phyloP scores from a whole-genome alignment of 192 early-diverging fungal species.

The Backusella tarrabulga region DNA sequence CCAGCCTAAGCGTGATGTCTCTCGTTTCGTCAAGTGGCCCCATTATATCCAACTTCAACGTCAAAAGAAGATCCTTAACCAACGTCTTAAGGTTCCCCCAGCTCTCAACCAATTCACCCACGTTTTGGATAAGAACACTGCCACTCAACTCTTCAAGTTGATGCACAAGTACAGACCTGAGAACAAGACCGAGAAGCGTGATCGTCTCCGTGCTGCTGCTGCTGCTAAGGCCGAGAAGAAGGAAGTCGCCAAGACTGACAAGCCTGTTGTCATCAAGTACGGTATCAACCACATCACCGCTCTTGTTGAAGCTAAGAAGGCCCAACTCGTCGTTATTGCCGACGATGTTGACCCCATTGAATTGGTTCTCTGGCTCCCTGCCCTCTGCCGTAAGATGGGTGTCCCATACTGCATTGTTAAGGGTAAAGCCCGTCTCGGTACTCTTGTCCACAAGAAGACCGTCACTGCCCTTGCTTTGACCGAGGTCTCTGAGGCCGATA shows the following conservation, averaged over 20 bases:
- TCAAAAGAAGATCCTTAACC: conserved; percentile 95
- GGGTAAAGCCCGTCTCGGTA: conserved; percentile 97
- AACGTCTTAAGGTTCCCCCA: conserved; percentile 99
- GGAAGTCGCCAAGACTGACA: conserved; percentile 80
- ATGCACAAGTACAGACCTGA: conserved; percentile 99
- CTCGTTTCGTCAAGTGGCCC: conserved; percentile 99
- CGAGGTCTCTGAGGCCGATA: conserved; percentile 95
- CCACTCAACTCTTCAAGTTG: conserved; percentile 98
- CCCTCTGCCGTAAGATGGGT: conserved; percentile 99
- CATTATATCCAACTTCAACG: conserved; percentile 98
- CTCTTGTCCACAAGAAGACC: conserved; percentile 99
- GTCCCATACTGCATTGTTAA: conserved; percentile 99
- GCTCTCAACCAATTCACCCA: conserved; percentile 99
- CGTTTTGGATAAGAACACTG: conserved; percentile 98
- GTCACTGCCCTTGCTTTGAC: conserved; percentile 95
- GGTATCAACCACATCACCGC: conserved; percentile 99
- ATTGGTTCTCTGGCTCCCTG: conserved; percentile 98
- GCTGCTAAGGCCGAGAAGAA: conserved; percentile 88
- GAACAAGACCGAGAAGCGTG: conserved; percentile 94
- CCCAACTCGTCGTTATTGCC: conserved; percentile 98
- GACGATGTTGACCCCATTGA: conserved; percentile 99
- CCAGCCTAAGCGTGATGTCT: conserved; percentile 93
- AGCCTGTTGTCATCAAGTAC: conserved; percentile 97
- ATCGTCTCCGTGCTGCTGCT: conserved; percentile 86
- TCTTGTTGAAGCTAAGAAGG: conserved; percentile 98